A percentile compares a stretch with the other conserved stretches of the same genome.
Conservation (phyloP, 1,284 basidiomycete species). For the Cutaneotrichosporon daszewskae region DNA sequence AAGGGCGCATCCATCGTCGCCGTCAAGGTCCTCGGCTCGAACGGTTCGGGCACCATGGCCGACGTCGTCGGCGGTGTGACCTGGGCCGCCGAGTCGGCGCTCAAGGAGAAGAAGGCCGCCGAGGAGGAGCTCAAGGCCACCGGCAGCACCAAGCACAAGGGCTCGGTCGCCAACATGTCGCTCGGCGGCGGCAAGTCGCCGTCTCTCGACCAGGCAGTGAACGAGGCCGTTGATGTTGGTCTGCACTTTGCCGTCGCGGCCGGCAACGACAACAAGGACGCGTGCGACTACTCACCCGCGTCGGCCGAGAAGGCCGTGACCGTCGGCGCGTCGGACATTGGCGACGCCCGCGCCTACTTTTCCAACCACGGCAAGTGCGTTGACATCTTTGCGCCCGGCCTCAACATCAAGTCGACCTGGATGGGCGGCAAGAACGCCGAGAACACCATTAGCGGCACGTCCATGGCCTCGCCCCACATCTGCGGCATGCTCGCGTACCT, state of each 20-base stretch:
- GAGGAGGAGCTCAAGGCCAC: slow-evolving; percentile 58
- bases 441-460: slow-evolving; percentile 61
- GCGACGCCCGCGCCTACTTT: slow-evolving; percentile 83
- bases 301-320: slow-evolving; percentile 69
- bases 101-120: slow-evolving; percentile 54
- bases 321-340: slow-evolving; percentile 74
- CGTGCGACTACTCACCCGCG: slow-evolving; percentile 76
- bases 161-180: slow-evolving; percentile 97
- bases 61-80: slow-evolving; percentile 83
- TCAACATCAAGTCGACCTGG: slow-evolving; percentile 76
- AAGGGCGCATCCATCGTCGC: slow-evolving; percentile 86
- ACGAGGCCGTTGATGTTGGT: slow-evolving; percentile 74
- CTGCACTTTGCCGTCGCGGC: slow-evolving; percentile 95
- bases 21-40: slow-evolving; percentile 93
- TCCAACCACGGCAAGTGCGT: slow-evolving; percentile 73
- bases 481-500: slow-evolving; percentile 73
- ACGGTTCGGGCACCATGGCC: slow-evolving; percentile 92
- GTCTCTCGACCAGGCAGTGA: slow-evolving; percentile 77
- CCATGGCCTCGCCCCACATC: slow-evolving; percentile 58
- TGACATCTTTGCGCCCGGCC: slow-evolving; percentile 74
- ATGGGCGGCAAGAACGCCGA: slow-evolving; percentile 56
- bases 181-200: slow-evolving; percentile 93
- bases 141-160: slow-evolving; percentile 76
- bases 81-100: slow-evolving; percentile 70
- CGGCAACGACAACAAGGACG: slow-evolving; percentile 62